Percentiles rank a stretch among this genome's conserved stretches.
phyloP scores from a whole-genome alignment of 176 grass and related monocot genomes.

The Carex kokanica region DNA sequence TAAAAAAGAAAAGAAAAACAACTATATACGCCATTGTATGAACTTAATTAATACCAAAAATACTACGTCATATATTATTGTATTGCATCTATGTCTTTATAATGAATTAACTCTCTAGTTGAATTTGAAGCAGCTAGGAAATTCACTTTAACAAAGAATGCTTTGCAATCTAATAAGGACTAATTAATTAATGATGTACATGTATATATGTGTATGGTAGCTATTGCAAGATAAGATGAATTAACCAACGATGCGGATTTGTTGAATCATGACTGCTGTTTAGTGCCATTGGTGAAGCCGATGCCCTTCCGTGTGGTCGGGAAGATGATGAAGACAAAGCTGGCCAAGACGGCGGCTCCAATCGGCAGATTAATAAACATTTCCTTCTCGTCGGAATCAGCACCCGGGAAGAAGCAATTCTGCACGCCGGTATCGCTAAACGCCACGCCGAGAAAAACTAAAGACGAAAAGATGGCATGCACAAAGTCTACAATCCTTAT shows the following conservation, averaged over 20 bases:
- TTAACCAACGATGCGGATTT: neutral
- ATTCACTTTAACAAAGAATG: neutral
- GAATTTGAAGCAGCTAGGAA: neutral
- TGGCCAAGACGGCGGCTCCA: conserved; percentile 32
- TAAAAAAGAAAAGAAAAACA: neutral
- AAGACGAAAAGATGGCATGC: conserved; percentile 23
- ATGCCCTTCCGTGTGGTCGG: conserved; percentile 44
- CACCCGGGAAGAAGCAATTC: conserved; percentile 36
- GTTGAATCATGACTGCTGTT: neutral
- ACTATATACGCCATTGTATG: neutral
- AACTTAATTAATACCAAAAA: neutral
- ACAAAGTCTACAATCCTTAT: conserved; percentile 16
- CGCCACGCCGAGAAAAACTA: conserved; percentile 38
- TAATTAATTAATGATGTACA: neutral
- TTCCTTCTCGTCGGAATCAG: neutral
- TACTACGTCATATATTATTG: neutral
- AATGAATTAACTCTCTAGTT: neutral
- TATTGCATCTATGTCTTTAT: neutral
- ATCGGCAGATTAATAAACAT: conserved; percentile 46
- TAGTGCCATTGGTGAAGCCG: conserved; percentile 23
- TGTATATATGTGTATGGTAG: neutral
- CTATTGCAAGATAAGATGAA: neutral
- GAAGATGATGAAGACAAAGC: conserved; percentile 44
- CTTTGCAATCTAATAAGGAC: neutral
- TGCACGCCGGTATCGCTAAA: conserved; percentile 34